Percentiles rank a stretch among this genome's conserved stretches.
phyloP scores from a whole-genome alignment of 176 grass and related monocot genomes.

The Carex pumila region DNA sequence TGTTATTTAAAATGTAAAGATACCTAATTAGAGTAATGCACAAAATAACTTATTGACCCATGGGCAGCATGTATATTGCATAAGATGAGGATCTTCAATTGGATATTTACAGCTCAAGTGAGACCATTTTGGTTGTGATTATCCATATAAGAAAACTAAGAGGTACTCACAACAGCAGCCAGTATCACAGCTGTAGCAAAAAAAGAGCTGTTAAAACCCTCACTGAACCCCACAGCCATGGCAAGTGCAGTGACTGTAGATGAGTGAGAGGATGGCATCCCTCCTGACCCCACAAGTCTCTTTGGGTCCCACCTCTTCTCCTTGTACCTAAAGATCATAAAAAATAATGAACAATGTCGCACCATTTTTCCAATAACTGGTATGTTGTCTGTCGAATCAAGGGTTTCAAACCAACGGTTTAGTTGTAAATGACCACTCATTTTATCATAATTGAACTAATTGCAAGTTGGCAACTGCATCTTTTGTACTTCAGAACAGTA shows the following conservation, averaged over 20 bases:
- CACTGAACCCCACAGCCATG: slow-evolving; percentile 65
- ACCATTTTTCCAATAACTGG: neutral
- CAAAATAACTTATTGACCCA: neutral
- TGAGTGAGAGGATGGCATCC: slow-evolving; percentile 96
- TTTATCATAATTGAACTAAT: neutral
- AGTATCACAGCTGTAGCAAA: slow-evolving; percentile 74
- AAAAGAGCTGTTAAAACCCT: slow-evolving; percentile 54
- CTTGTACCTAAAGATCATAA: slow-evolving; percentile 57
- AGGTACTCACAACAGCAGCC: slow-evolving; percentile 60
- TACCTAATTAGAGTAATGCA: neutral
- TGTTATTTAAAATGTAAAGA: neutral
- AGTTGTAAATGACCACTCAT: neutral
- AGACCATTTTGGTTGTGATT: neutral
- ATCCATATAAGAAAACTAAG: neutral
- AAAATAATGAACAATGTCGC: neutral
- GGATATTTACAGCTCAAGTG: neutral
- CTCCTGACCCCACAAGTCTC: slow-evolving; percentile 68
- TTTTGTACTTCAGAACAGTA: neutral
- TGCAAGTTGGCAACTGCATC: neutral
- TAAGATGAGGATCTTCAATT: neutral
- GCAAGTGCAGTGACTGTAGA: slow-evolving; percentile 77
- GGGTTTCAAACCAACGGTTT: neutral
- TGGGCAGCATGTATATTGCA: neutral
- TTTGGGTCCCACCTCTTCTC: slow-evolving; percentile 92
- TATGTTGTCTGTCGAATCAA: neutral